These are phyloP conservation scores for Thelephora aurantiotincta DNA, from an alignment of 768 basidiomycete genomes.

Conservation along the genomic window DNA sequence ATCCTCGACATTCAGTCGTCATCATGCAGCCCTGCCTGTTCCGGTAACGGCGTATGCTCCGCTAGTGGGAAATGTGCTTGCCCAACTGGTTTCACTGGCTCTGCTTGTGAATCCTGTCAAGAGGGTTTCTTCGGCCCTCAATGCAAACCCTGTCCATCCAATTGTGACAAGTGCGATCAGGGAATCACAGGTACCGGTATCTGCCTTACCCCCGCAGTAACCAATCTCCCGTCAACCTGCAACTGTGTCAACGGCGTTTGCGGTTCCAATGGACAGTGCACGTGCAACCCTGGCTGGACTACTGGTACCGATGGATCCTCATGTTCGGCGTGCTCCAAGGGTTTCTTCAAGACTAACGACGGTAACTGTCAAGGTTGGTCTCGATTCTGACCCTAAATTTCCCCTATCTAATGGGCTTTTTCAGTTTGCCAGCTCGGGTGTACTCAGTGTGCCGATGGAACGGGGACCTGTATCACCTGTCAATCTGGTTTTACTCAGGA, in stretches of 20 bases:
- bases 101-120: conserved; percentile 68
- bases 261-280: conserved; percentile 49
- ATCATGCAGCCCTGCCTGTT: conserved; percentile 63
- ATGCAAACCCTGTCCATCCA: conserved; percentile 56
- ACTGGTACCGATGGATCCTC: conserved; percentile 56
- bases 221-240: conserved; percentile 49
- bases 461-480: conserved; percentile 64
- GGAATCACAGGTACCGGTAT: conserved; percentile 67
- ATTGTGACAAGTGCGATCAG: conserved; percentile 61
- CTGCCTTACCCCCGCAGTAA: conserved; percentile 40
- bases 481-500: conserved; percentile 54
- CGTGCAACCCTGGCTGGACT: conserved; percentile 69
- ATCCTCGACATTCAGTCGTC: conserved; percentile 62
- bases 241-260: conserved; percentile 79
- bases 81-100: conserved; percentile 58
- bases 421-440: conserved; percentile 67
- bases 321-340: conserved; percentile 60
- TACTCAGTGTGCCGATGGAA: conserved; percentile 46
- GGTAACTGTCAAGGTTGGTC: conserved; percentile 62
- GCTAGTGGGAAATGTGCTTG: conserved; percentile 60
- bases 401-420: neutral
- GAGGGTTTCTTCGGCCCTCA: conserved; percentile 61
- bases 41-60: conserved; percentile 60
- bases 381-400: neutral
- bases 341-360: conserved; percentile 57